Evolutionary conservation across 2,329 filamentous ascomycete genomes (phyloP).

Genomic region (Epichloe elymi): DNA sequence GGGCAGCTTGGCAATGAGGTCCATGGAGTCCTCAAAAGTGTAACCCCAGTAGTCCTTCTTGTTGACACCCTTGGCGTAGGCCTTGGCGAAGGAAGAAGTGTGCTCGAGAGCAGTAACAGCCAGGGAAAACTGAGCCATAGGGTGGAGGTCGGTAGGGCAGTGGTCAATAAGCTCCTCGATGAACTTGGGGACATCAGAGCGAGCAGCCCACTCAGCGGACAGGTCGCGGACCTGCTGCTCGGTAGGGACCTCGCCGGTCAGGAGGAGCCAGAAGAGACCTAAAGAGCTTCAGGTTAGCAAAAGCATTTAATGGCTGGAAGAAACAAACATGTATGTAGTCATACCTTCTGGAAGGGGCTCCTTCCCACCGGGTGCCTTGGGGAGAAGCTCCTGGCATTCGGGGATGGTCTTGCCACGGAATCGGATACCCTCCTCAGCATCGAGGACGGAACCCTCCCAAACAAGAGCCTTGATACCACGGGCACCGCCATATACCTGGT

Average conservation of each 20-base stretch:
- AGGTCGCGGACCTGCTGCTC: slow-evolving; percentile 98
- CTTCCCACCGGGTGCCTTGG: slow-evolving; percentile 90
- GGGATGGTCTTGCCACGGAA: slow-evolving; percentile 99
- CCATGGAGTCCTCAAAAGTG: slow-evolving; percentile 99
- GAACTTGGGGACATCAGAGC: slow-evolving; percentile 93
- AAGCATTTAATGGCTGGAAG: not conserved
- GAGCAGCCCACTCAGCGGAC: slow-evolving; percentile 96
- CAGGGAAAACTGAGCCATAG: slow-evolving; percentile 98
- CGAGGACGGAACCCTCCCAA: slow-evolving; percentile 97
- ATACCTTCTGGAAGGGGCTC: slow-evolving; percentile 91
- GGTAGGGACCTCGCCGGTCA: slow-evolving; percentile 93
- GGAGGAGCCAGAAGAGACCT: slow-evolving; percentile 98
- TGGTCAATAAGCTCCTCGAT: slow-evolving; percentile 99
- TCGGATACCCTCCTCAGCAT: slow-evolving; percentile 97
- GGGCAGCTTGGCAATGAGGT: slow-evolving; percentile 98
- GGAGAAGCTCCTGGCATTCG: slow-evolving; percentile 89
- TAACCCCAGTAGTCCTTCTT: slow-evolving; percentile 99
- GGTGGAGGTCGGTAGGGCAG: slow-evolving; percentile 97
- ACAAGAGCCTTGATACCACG: slow-evolving; percentile 98
- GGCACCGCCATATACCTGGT: slow-evolving; percentile 98
- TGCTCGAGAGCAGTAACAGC: slow-evolving; percentile 97
- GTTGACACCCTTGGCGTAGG: slow-evolving; percentile 97
- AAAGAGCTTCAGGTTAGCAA: slow-evolving; percentile 1
- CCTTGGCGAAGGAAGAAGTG: slow-evolving; percentile 94
- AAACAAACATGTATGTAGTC: slow-evolving; percentile 5